Percentiles rank a stretch among this genome's conserved stretches.
Conservation (phyloP, 352 stramenopile species). For the Phytophthora sp. region DNA sequence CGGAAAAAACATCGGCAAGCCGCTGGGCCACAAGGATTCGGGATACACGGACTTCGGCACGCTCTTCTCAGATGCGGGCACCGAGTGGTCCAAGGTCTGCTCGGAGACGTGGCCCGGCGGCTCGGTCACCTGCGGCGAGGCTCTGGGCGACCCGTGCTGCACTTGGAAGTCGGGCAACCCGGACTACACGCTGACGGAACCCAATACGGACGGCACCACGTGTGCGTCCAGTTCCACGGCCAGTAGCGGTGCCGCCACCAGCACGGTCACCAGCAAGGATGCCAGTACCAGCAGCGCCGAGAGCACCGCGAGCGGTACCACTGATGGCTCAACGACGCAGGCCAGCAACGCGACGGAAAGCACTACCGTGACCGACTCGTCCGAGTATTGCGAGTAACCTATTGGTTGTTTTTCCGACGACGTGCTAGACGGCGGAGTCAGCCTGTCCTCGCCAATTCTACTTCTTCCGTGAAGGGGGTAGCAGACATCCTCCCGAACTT, state of each 20-base stretch:
- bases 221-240: constrained; percentile 37
- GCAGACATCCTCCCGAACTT: constrained; percentile 22
- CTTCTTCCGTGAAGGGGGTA: too few species aligned
- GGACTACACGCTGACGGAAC: constrained; percentile 44
- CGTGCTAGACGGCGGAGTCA: constrained; percentile 16
- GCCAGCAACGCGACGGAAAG: constrained; percentile 27
- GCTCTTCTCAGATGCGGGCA: constrained; percentile 45
- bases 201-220: constrained; percentile 40
- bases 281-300: constrained; percentile 5
- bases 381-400: constrained; percentile 44
- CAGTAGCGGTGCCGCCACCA: constrained; percentile 20
- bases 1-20: constrained; percentile 48
- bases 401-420: constrained; percentile 2
- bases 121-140: constrained; percentile 46
- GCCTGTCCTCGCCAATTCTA: not conserved
- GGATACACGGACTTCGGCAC: constrained; percentile 56
- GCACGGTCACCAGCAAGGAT: constrained; percentile 5
- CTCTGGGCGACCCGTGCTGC: constrained; percentile 44
- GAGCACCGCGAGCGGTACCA: constrained; percentile 17
- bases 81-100: constrained; percentile 49
- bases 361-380: constrained; percentile 34
- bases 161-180: constrained; percentile 47
- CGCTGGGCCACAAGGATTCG: constrained; percentile 39
- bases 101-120: constrained; percentile 47
- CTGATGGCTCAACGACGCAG: constrained; percentile 24